phyloP scores from a whole-genome alignment of 345 rosid genomes.

The Raphanus raphanistrum region DNA sequence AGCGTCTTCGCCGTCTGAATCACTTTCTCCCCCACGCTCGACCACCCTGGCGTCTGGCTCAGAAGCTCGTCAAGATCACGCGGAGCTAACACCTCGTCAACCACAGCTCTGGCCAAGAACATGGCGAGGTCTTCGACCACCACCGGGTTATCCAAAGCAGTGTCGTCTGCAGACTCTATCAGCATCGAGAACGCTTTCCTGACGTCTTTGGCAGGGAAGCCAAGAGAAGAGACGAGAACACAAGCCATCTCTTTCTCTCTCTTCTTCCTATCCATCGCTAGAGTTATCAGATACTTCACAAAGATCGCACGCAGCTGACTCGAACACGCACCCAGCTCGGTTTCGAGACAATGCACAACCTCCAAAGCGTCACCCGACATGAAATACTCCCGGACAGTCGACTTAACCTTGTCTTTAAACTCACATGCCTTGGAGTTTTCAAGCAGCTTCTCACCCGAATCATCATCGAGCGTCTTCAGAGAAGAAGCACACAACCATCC shows the following conservation, averaged over 20 bases:
- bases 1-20: slow-evolving; percentile 73
- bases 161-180: slow-evolving; percentile 80
- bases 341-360: slow-evolving; percentile 60
- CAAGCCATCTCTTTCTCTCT: slow-evolving; percentile 95
- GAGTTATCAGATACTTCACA: slow-evolving; percentile 67
- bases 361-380: slow-evolving; percentile 66
- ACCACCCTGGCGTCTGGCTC: slow-evolving; percentile 48
- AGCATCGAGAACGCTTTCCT: slow-evolving; percentile 64
- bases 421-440: slow-evolving; percentile 45
- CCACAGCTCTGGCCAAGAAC: slow-evolving; percentile 82
- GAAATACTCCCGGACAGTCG: slow-evolving; percentile 74
- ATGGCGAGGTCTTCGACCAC: slow-evolving; percentile 84
- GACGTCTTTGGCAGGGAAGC: slow-evolving; percentile 68
- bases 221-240: slow-evolving; percentile 65
- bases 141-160: slow-evolving; percentile 73
- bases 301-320: slow-evolving; percentile 67
- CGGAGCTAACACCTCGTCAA: slow-evolving; percentile 83
- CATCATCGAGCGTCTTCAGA: slow-evolving; percentile 51
- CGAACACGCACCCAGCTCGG: slow-evolving; percentile 46
- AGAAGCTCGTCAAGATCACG: slow-evolving; percentile 66
- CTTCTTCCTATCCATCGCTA: slow-evolving; percentile 85
- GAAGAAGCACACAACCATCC: slow-evolving; percentile 88
- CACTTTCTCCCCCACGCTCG: slow-evolving; percentile 56
- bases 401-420: slow-evolving; percentile 66
- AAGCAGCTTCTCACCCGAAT: slow-evolving; percentile 40